Evolutionary conservation across 164 flowering plant species (phyloP).

Genomic region (Vitis riparia): DNA sequence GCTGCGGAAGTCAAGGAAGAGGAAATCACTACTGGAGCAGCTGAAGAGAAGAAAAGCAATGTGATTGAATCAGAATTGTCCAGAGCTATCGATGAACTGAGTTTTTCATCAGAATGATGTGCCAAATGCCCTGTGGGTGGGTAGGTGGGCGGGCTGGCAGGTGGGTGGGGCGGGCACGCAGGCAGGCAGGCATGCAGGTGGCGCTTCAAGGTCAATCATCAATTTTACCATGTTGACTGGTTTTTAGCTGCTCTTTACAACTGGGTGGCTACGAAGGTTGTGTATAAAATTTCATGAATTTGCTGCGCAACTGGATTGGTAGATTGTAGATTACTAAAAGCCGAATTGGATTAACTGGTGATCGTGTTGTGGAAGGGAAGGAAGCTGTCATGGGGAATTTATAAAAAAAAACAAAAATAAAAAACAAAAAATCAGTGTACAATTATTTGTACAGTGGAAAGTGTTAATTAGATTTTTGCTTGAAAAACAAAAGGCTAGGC

Average conservation of each 20-base stretch:
- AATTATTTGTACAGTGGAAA: constrained; percentile 24
- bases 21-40: constrained; percentile 9
- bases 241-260: constrained; percentile 1
- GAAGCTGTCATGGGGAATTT: no score
- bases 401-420: no score
- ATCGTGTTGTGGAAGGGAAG: constrained; percentile 11
- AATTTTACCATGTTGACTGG: constrained; percentile 2
- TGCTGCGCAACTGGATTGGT: constrained; percentile 15
- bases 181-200: neutral
- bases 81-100: constrained; percentile 31
- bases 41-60: constrained; percentile 14
- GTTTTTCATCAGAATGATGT: constrained; percentile 29
- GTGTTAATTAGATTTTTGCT: constrained; percentile 4
- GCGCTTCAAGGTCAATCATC: constrained; percentile 17
- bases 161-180: no score
- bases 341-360: constrained; percentile 16
- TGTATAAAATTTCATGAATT: constrained; percentile 17
- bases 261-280: constrained; percentile 10
- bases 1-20: constrained; percentile 32
- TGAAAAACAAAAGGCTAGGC: neutral
- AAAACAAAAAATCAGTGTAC: constrained; percentile 10
- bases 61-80: constrained; percentile 22
- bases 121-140: neutral
- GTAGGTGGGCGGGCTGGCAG: no score
- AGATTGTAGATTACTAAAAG: constrained; percentile 24